Base-by-base conservation (phyloP, 495 filamentous ascomycete genomes). In the Podospora pseudopauciseta region DNA sequence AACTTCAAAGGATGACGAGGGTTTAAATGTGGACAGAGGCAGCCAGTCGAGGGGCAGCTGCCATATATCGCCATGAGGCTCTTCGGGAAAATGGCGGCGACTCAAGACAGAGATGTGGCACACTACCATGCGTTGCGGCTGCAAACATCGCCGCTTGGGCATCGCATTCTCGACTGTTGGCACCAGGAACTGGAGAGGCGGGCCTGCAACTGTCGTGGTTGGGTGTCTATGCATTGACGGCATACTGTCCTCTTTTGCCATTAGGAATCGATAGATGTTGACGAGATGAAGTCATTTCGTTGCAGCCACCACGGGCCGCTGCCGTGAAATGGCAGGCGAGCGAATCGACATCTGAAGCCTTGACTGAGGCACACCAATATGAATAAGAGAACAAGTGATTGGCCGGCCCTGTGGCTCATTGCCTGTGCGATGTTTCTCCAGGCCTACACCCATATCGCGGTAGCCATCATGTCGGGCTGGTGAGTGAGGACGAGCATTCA, bases 31-130 rank as follows among this genome's bases (percentile, higher is more conserved):
- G 11, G 69, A 56, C 26, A 30, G 16, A 60, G 55, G 56, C 28
- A 63, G 32, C 7, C n/a, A 49, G 18, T 23, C 61, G 4, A 49
- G 32, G 30, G 6, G 18, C 49, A 19, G 61, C 11, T 19, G 61
- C 61, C 61, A 63, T 16, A 63, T 49, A 49, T 63, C 16, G 16
- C 6, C 30, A 26, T 63, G 61, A 63, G 61, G 61, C 61, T 63
- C 61, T 63, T 49, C 34, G 18, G 4, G n/a, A 32, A 27, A 32
- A 49, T 23, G 61, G 18, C 30, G 23, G 23, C 60, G 16, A 16
- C 60, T 49, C 19, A 39, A 27, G 34, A 32, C 27, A n/a, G 30
- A 49, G 30, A 63, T 15, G n/a, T 19, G 61, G 28, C 28, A 32
- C 30, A 32, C 28, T 39, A 19, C 6, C 18, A 44, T 39, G 32